Base-by-base conservation (phyloP, 2,329 filamentous ascomycete species). In the Xylariales sp. region DNA sequence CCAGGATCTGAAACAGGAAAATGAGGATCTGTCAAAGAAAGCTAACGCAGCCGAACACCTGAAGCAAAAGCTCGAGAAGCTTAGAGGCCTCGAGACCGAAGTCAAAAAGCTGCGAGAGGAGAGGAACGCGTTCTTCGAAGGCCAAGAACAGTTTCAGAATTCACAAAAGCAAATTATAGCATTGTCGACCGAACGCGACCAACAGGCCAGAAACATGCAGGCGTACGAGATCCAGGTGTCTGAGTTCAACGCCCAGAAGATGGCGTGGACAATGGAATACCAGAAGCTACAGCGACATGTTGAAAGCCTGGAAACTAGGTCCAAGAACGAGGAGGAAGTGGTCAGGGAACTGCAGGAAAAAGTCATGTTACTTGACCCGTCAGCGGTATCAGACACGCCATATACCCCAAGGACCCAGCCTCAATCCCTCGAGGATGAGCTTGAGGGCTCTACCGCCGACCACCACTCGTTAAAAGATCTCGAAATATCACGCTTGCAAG, bases 31-130 rank as follows among this genome's bases (percentile, higher is more conserved):
- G 10, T 68, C 72, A 38, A 79, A 78, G 55, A 80, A 79, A 51
- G 78, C 79, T 46, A 83, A 83, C 49, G 78, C 71, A 41, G 76
- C 75, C 6, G 79, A 82, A 41, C 69, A 79, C 43, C 76, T 78
- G 54, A 76, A 78, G 57, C 76, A 80, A 56, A 82, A 83, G 59
- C 67, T 83, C 11, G 76, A 80, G 53, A 68, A 69, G 11, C 70
- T 76, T 51, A 74, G 74, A 43, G 64, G 70, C 14, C 62, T 80
- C 24, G 74, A 76, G 45, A 71, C 68, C 41, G 76, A 82, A 49
- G 70, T 79, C 35, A 66, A 73, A 39, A 68, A 71, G 24, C 64
- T 82, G 5, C 69, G 74, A 43, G 74, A 73, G 44, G 74, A 78
- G 51, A 69, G 74, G 45, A 70, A 73, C 24, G 70, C 77, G 46